Percentiles rank a stretch among this genome's conserved stretches.
These are phyloP conservation scores for Pittosporum tobira DNA, from an alignment of 129 eudicot species.

Conservation along the genomic window DNA sequence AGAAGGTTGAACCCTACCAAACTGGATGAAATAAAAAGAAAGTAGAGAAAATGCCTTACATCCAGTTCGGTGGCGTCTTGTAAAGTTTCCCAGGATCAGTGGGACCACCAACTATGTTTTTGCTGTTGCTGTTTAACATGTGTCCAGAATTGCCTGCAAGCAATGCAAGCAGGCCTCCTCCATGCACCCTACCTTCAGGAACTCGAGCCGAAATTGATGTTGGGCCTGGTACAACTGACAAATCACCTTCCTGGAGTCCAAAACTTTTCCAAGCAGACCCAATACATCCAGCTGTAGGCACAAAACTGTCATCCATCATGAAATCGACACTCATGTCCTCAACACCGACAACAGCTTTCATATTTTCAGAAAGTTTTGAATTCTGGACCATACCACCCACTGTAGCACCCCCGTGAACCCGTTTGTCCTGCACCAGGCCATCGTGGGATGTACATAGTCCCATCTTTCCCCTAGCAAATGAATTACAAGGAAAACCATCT, in stretches of 20 bases:
- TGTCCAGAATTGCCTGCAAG: slow-evolving; percentile 18
- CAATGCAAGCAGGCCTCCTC: slow-evolving; percentile 52
- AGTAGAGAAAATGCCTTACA: slow-evolving; percentile 16
- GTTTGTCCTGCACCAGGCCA: slow-evolving; percentile 54
- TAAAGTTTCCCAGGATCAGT: slow-evolving; percentile 20
- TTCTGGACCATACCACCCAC: slow-evolving; percentile 37
- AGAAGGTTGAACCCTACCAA: neutral
- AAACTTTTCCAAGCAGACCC: slow-evolving; percentile 13
- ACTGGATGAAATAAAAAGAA: neutral
- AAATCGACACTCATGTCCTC: slow-evolving; percentile 22
- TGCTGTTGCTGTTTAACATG: neutral
- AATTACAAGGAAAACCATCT: slow-evolving; percentile 35
- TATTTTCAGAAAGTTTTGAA: slow-evolving; percentile 18
- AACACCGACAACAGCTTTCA: slow-evolving; percentile 9
- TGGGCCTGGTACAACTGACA: slow-evolving; percentile 13
- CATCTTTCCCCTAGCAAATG: slow-evolving; percentile 50
- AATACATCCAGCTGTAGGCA: neutral
- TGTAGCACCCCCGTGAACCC: slow-evolving; percentile 63
- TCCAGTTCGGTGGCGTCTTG: slow-evolving; percentile 27
- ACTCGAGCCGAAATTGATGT: slow-evolving; percentile 6
- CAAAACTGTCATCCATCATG: slow-evolving; percentile 12
- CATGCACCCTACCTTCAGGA: slow-evolving; percentile 68
- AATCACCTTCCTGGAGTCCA: slow-evolving; percentile 6
- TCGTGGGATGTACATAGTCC: slow-evolving; percentile 57
- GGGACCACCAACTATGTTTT: slow-evolving; percentile 5